phyloP scores from a whole-genome alignment of 345 rosid genomes.

The Heritiera fomes region DNA sequence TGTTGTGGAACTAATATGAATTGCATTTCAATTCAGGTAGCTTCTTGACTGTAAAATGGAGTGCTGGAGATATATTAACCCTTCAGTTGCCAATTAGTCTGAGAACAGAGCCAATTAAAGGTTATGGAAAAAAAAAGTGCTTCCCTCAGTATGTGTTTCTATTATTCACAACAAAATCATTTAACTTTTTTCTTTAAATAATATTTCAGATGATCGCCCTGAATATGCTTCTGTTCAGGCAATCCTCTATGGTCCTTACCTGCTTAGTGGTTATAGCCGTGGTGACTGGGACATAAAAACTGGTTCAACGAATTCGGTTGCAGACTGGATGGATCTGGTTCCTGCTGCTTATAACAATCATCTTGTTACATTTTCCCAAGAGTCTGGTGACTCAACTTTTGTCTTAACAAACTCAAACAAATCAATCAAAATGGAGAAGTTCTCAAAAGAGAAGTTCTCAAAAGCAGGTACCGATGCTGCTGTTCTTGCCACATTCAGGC shows the following conservation, averaged over 20 bases:
- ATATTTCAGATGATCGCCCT: constrained; percentile 65
- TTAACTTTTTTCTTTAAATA: neutral
- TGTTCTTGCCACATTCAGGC: constrained; percentile 68
- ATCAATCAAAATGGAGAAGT: constrained; percentile 59
- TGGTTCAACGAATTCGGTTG: constrained; percentile 35
- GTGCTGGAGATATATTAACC: constrained; percentile 50
- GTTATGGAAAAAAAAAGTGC: constrained; percentile 27
- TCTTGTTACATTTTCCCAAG: constrained; percentile 67
- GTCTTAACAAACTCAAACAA: constrained; percentile 63
- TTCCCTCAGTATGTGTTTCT: neutral
- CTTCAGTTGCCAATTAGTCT: constrained; percentile 62
- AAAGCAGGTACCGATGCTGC: constrained; percentile 59
- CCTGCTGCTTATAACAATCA: constrained; percentile 51
- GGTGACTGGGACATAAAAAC: constrained; percentile 73
- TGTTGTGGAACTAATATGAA: neutral
- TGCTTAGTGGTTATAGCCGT: constrained; percentile 66
- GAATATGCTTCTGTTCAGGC: constrained; percentile 74
- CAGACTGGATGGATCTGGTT: constrained; percentile 61
- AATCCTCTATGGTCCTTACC: constrained; percentile 85
- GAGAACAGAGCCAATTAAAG: constrained; percentile 73
- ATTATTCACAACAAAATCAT: neutral
- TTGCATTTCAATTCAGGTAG: constrained; percentile 45
- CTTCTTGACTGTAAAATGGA: constrained; percentile 64
- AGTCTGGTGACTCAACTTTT: constrained; percentile 42
- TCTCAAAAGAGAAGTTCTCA: constrained; percentile 41